phyloP scores from a whole-genome alignment of 345 rosid species.

The Eucalyptus cloeziana region DNA sequence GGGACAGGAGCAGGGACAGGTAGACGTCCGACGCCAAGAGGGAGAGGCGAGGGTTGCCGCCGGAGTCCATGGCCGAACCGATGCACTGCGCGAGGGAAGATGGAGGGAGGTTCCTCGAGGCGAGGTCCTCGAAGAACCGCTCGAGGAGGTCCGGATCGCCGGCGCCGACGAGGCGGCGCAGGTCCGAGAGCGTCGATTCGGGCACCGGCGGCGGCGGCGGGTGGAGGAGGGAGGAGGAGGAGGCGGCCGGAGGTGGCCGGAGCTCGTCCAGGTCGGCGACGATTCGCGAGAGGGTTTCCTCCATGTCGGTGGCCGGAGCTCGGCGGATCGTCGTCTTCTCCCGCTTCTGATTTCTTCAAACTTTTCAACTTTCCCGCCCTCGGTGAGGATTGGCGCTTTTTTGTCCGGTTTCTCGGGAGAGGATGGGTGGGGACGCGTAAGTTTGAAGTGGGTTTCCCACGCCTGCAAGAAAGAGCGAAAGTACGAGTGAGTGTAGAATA shows the following conservation, averaged over 20 bases:
- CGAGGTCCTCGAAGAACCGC: slow-evolving; percentile 36
- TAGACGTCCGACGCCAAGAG: slow-evolving; percentile 49
- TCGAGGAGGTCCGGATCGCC: slow-evolving; percentile 31
- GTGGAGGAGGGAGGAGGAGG: slow-evolving; percentile 3
- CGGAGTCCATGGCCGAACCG: slow-evolving; percentile 56
- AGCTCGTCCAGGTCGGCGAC: slow-evolving; percentile 14
- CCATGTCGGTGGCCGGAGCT: not conserved
- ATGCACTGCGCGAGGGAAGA: slow-evolving; percentile 40
- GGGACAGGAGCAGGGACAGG: slow-evolving; percentile 48
- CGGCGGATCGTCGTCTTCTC: not conserved
- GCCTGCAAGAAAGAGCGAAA: too few species aligned
- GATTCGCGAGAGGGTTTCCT: slow-evolving; percentile 11
- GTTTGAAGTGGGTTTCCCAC: too few species aligned
- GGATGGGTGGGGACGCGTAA: too few species aligned
- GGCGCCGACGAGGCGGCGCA: slow-evolving; percentile 26
- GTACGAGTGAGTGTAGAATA: too few species aligned
- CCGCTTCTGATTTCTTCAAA: not conserved
- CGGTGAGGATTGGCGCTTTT: not conserved
- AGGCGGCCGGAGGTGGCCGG: not conserved
- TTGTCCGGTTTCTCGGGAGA: not conserved
- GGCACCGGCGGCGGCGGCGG: not conserved
- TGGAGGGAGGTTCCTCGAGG: slow-evolving; percentile 21
- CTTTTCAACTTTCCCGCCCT: not conserved
- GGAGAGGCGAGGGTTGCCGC: slow-evolving; percentile 8
- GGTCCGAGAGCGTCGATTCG: slow-evolving; percentile 29